Evolutionary conservation across 306 rosid species (phyloP), one percentile per base, ranked within the genome.

Genomic region (Vigna nakashimae): DNA sequence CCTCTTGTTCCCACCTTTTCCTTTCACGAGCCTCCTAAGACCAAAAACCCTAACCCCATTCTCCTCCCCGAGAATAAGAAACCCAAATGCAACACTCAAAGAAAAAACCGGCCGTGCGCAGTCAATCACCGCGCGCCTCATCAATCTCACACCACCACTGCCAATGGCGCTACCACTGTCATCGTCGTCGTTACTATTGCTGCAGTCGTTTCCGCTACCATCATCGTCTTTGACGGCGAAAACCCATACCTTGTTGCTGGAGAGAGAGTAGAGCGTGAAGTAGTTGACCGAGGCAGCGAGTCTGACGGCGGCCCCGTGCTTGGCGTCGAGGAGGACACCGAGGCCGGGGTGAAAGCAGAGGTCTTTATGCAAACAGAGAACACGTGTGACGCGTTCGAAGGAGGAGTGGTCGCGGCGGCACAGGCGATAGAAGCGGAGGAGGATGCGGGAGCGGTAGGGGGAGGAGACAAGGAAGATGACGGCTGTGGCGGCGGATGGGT

Each of bases 91-190:
- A 9, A 95, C 18, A 46, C 85, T 87, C 28, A 95, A 36, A 8
- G 97, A 92, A 77, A 88, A 91, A 68, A 95, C 82, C 38, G 90
- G 90, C 80, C 76, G 79, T 7, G 79, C 81, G 36, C 95, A 89
- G 48, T 93, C 89, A 36, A 95, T 51, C 75, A 86, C 98, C 67
- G 97, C 93, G 80, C 97, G 87, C 80, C 89, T 90, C 93, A 88
- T 87, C 86, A 95, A 82, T 60, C 82, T 95, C 88, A 95, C 78
- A 24, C 85, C 88, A 11, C 43, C 88, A 42, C 46, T 42, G 28
- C 13, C 66, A 1, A 0, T 1, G 30, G 36, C 88, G 9, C 46
- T 42, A 22, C 13, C 66, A 1, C 2, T 1, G 30, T 20, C 30
- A 8, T 18, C 26, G 2, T 51, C 16, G 7, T 52, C 3, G 13